Conservation (phyloP, 768 basidiomycete species). For the Phallus indusiatus region DNA sequence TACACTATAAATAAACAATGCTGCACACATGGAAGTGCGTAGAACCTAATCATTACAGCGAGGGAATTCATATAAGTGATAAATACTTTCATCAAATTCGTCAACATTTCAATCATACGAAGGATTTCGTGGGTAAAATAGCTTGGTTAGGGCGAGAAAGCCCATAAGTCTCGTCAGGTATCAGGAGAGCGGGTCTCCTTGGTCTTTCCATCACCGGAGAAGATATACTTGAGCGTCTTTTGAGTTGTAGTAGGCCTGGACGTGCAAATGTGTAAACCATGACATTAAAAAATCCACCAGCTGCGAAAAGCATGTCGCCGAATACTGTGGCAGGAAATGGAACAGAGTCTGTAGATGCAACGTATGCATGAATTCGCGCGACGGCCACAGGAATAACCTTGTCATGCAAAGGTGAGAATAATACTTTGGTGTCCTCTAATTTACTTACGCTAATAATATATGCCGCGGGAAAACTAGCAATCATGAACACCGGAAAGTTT, state of each 20-base stretch:
- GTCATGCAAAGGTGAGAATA: not conserved
- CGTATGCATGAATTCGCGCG: slow-evolving; percentile 31
- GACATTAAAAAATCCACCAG: slow-evolving; percentile 38
- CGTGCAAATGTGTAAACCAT: slow-evolving; percentile 30
- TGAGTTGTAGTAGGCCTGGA: slow-evolving; percentile 27
- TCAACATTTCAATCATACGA: not conserved
- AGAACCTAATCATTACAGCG: too few species aligned
- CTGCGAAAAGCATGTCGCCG: slow-evolving; percentile 31
- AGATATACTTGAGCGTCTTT: not conserved
- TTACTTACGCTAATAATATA: slow-evolving; percentile 28
- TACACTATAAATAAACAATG: too few species aligned
- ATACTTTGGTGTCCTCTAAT: not conserved
- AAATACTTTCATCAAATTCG: too few species aligned
- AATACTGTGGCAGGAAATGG: slow-evolving; percentile 31
- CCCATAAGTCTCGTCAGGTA: not conserved
- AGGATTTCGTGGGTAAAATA: not conserved
- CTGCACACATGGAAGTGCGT: too few species aligned
- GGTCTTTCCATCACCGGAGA: not conserved
- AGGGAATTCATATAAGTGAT: too few species aligned
- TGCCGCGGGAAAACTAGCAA: slow-evolving; percentile 35
- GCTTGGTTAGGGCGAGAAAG: not conserved
- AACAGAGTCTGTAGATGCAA: slow-evolving; percentile 11
- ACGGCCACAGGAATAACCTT: slow-evolving; percentile 32
- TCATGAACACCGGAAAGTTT: slow-evolving; percentile 2
- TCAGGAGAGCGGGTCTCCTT: not conserved